A percentile compares a stretch with the other conserved stretches of the same genome.
Evolutionary conservation across 306 rosid genomes (phyloP).

Genomic region (Malus sylvestris): DNA sequence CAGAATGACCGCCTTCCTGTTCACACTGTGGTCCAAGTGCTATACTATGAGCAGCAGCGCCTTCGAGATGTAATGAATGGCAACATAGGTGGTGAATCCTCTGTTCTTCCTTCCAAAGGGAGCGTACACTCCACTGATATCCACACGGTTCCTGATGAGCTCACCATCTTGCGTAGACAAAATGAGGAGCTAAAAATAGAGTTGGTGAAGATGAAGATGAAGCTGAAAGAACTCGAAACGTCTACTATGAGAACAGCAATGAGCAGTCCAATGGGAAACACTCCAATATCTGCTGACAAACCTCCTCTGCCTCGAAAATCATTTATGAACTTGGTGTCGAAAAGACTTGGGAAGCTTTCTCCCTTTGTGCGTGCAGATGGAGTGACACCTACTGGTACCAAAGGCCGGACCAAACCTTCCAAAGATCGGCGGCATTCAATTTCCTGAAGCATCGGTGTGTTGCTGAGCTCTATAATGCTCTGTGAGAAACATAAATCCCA

Average conservation of each 20-base stretch:
- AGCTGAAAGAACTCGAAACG: constrained; percentile 56
- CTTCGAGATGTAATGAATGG: constrained; percentile 75
- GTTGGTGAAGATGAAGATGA: constrained; percentile 70
- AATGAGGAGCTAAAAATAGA: constrained; percentile 67
- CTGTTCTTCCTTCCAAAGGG: constrained; percentile 36
- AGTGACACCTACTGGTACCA: constrained; percentile 25
- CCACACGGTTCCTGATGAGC: constrained; percentile 48
- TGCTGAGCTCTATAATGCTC: not conserved
- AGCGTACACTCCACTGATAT: constrained; percentile 41
- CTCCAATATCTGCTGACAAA: constrained; percentile 43
- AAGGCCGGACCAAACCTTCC: constrained; percentile 45
- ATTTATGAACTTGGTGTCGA: constrained; percentile 59
- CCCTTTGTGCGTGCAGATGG: constrained; percentile 75
- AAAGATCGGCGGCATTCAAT: constrained; percentile 84
- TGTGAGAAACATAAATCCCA: constrained; percentile 6
- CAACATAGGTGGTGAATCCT: constrained; percentile 28
- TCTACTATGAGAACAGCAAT: constrained; percentile 23
- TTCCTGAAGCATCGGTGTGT: constrained; percentile 41
- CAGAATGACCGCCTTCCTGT: constrained; percentile 93
- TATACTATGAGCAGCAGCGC: constrained; percentile 83
- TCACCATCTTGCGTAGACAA: constrained; percentile 54
- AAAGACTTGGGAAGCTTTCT: constrained; percentile 59
- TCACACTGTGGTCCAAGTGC: constrained; percentile 93
- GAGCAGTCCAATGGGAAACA: constrained; percentile 42
- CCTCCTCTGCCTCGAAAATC: constrained; percentile 77